Conservation (phyloP, 768 basidiomycete genomes). For the Terana coerulea region DNA sequence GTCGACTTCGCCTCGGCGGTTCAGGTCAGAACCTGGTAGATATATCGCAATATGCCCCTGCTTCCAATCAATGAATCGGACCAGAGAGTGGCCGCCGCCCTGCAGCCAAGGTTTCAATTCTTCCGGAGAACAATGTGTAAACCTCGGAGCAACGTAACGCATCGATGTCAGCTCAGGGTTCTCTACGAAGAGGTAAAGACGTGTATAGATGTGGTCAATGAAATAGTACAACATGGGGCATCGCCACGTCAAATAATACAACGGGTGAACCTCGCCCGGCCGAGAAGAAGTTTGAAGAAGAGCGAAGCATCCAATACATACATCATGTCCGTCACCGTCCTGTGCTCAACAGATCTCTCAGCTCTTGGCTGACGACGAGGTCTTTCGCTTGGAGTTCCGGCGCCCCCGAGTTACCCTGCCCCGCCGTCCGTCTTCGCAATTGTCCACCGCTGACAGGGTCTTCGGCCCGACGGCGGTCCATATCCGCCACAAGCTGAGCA, state of each 20-base stretch:
- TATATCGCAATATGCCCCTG: too few species aligned
- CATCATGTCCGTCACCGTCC: constrained; percentile 6
- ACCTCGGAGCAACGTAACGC: constrained; percentile 1
- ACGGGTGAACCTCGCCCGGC: constrained; percentile 1
- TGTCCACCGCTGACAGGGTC: constrained; percentile 25
- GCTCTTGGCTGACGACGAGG: constrained; percentile 4
- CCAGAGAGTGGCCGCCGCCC: too few species aligned
- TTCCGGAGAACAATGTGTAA: neutral
- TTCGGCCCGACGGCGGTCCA: constrained; percentile 77
- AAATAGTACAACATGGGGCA: too few species aligned
- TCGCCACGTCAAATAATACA: neutral
- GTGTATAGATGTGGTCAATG: neutral
- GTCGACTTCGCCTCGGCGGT: too few species aligned
- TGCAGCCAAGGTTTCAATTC: too few species aligned
- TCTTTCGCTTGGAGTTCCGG: neutral
- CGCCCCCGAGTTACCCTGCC: neutral
- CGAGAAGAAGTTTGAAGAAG: neutral
- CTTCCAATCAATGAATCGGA: too few species aligned
- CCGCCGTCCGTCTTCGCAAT: neutral
- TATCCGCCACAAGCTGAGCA: constrained; percentile 80
- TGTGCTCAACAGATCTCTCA: constrained; percentile 5
- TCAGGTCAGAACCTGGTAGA: too few species aligned
- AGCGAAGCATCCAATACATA: too few species aligned
- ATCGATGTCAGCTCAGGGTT: neutral
- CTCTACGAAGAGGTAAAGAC: neutral